A percentile compares a stretch with the other conserved stretches of the same genome.
These are phyloP conservation scores for Hypoxylon lienhwacheense DNA, from an alignment of 495 filamentous ascomycete genomes.

Conservation along the genomic window DNA sequence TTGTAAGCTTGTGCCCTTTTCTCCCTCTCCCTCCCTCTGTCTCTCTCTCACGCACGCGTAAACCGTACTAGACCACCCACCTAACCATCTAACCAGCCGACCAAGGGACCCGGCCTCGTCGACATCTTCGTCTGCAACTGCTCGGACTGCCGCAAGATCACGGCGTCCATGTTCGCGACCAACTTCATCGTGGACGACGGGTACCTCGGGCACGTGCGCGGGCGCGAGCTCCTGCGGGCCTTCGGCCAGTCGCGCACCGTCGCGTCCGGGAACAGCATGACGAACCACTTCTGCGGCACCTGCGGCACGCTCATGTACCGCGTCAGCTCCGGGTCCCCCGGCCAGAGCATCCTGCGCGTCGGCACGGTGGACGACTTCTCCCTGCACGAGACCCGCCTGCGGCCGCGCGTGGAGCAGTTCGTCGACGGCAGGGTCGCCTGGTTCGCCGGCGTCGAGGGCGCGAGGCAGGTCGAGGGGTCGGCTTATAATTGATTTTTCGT, in stretches of 20 bases:
- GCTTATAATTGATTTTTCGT: not conserved
- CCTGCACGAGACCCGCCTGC: conserved; percentile 55
- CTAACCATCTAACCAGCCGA: conserved; percentile 38
- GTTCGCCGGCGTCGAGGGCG: conserved; percentile 43
- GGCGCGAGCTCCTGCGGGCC: conserved; percentile 46
- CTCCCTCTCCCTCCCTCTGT: conserved; percentile 1
- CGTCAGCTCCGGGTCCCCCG: conserved; percentile 40
- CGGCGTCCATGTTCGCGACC: conserved; percentile 60
- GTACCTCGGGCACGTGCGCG: conserved; percentile 50
- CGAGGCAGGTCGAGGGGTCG: conserved; percentile 19
- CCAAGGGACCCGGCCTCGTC: conserved; percentile 46
- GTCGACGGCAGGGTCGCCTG: conserved; percentile 49
- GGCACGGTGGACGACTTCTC: conserved; percentile 59
- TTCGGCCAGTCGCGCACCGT: conserved; percentile 48
- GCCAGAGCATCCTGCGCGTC: conserved; percentile 50
- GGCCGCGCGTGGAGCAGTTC: conserved; percentile 50
- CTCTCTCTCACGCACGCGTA: not conserved
- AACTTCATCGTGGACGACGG: conserved; percentile 54
- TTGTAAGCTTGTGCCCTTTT: conserved; percentile 41
- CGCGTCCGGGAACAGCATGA: conserved; percentile 50
- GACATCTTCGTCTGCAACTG: conserved; percentile 61
- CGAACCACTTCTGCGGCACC: conserved; percentile 56
- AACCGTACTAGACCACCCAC: not conserved
- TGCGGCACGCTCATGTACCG: conserved; percentile 61
- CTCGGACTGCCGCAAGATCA: conserved; percentile 60